A percentile compares a stretch with the other conserved stretches of the same genome.
These are phyloP conservation scores for Casuarina equisetifolia DNA, from an alignment of 306 rosid species.

Conservation along the genomic window DNA sequence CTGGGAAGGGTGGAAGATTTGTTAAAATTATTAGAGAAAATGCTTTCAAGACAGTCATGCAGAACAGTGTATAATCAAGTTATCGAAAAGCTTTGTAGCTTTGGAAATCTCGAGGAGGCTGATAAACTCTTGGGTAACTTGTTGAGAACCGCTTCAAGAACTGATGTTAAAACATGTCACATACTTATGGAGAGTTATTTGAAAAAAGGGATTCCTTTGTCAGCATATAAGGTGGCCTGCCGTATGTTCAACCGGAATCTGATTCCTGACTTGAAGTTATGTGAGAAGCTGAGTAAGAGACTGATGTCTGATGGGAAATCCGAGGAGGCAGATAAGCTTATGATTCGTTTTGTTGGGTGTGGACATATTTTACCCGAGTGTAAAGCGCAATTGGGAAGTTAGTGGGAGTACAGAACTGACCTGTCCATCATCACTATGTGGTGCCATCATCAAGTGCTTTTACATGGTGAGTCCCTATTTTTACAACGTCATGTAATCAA, in stretches of 20 bases:
- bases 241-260: conserved; percentile 82
- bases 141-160: conserved; percentile 84
- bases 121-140: conserved; percentile 67
- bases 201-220: conserved; percentile 55
- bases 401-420: not conserved
- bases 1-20: conserved; percentile 66
- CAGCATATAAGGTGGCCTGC: conserved; percentile 78
- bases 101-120: conserved; percentile 76
- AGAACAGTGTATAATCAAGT: conserved; percentile 70
- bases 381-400: conserved; percentile 31
- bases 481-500: not conserved
- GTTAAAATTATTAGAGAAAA: conserved; percentile 61
- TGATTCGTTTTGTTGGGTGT: conserved; percentile 74
- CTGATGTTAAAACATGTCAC: conserved; percentile 79
- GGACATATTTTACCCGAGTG: conserved; percentile 47
- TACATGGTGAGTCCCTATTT: not conserved
- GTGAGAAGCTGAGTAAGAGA: conserved; percentile 68
- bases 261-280: conserved; percentile 77
- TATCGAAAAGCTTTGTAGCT: conserved; percentile 77
- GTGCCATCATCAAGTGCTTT: not conserved
- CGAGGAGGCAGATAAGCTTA: conserved; percentile 79
- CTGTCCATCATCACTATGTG: not conserved
- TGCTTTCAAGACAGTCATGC: conserved; percentile 57
- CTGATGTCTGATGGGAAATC: conserved; percentile 57
- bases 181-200: conserved; percentile 71